phyloP scores from a whole-genome alignment of 1,284 basidiomycete species.

The Trichosporon ovoides region DNA sequence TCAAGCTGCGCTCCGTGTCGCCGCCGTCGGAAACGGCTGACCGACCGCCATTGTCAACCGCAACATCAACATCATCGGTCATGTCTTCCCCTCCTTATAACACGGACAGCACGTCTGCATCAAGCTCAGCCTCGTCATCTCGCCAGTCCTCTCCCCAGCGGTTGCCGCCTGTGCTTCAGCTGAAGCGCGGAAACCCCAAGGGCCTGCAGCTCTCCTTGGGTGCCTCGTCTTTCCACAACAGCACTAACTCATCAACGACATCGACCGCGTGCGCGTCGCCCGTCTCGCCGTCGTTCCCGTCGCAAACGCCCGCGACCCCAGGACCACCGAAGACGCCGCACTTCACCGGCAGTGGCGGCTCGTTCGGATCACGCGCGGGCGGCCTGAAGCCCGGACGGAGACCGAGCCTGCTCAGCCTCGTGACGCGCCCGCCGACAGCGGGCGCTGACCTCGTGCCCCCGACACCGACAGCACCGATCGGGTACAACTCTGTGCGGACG shows the following conservation, averaged over 20 bases:
- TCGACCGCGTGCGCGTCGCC: conserved; percentile 16
- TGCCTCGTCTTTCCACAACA: conserved; percentile 21
- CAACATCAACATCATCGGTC: not conserved
- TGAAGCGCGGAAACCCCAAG: conserved; percentile 40
- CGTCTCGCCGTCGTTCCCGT: conserved; percentile 9
- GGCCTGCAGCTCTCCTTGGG: conserved; percentile 30
- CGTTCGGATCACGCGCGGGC: conserved; percentile 3
- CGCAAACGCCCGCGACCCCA: conserved; percentile 33
- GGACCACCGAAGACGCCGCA: conserved; percentile 34
- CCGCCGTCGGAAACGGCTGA: not conserved
- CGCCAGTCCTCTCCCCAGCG: conserved; percentile 12
- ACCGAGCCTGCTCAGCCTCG: conserved; percentile 37
- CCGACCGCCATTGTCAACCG: not conserved
- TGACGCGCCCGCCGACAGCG: conserved; percentile 29
- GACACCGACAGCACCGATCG: conserved; percentile 23
- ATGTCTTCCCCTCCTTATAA: not conserved
- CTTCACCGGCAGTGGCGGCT: not conserved
- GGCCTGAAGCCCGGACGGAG: conserved; percentile 22
- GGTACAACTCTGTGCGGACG: conserved; percentile 19
- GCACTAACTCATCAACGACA: conserved; percentile 10
- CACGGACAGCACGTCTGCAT: not conserved
- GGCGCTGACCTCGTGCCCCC: conserved; percentile 24
- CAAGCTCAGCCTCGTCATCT: not conserved
- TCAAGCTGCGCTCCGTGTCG: conserved; percentile 10
- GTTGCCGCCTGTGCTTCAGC: conserved; percentile 21